Percentiles rank a stretch among this genome's conserved stretches.
Evolutionary conservation across 1,284 basidiomycete species (phyloP).

Genomic region (Sporisorium scitamineum): DNA sequence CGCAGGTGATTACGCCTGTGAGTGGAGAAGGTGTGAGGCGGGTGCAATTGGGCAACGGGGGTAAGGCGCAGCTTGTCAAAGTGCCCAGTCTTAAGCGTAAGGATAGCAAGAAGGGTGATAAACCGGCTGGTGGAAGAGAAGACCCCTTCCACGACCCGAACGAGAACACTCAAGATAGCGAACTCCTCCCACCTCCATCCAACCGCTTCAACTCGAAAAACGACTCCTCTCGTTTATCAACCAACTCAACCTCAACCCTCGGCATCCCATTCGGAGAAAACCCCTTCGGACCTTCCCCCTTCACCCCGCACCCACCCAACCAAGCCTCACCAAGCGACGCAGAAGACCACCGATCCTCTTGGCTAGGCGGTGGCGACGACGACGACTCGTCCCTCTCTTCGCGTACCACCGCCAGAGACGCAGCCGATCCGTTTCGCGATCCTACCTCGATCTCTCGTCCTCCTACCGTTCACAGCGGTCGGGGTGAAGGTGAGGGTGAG

Average conservation of each 20-base stretch:
- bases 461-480: not conserved
- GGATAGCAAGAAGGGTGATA: not conserved
- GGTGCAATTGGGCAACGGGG: conserved; percentile 44
- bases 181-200: conserved; percentile 9
- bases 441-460: not conserved
- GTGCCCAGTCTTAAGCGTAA: conserved; percentile 31
- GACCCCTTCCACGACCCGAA: conserved; percentile 32
- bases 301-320: not conserved
- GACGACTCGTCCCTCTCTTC: too few species aligned
- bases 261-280: conserved; percentile 48
- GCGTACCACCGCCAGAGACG: not conserved
- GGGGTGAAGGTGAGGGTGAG: too few species aligned
- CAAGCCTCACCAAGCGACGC: conserved; percentile 23
- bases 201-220: conserved; percentile 1
- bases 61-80: conserved; percentile 47
- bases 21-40: conserved; percentile 31
- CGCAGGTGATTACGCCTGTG: conserved; percentile 50
- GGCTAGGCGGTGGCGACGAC: conserved; percentile 4
- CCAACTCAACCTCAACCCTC: conserved; percentile 29
- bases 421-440: conserved; percentile 18
- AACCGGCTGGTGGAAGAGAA: not conserved
- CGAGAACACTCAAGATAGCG: not conserved
- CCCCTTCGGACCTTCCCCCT: conserved; percentile 22
- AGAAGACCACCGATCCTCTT: conserved; percentile 7
- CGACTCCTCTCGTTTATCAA: conserved; percentile 6